These are phyloP conservation scores for Coemansia sp. DNA, from an alignment of 192 early-diverging fungal genomes.

Conservation along the genomic window DNA sequence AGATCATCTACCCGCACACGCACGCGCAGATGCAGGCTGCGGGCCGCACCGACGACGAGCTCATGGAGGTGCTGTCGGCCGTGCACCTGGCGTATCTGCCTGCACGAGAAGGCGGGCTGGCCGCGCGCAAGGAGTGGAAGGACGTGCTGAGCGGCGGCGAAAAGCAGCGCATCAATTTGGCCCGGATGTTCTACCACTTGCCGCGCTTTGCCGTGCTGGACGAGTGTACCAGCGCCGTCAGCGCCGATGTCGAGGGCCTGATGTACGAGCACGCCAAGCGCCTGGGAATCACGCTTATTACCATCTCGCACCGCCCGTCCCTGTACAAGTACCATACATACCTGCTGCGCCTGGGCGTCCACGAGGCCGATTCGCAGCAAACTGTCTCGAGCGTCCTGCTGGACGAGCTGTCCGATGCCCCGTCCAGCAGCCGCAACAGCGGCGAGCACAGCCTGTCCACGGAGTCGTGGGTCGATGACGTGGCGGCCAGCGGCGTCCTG, in stretches of 20 bases:
- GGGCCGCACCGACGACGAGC: constrained; percentile 77
- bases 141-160: constrained; percentile 94
- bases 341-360: constrained; percentile 76
- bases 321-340: constrained; percentile 96
- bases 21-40: constrained; percentile 75
- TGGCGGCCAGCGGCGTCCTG: constrained; percentile 37
- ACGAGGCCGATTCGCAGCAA: constrained; percentile 1
- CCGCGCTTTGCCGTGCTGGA: constrained; percentile 94
- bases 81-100: constrained; percentile 84
- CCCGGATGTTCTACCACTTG: constrained; percentile 92
- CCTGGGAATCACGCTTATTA: constrained; percentile 87
- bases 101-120: constrained; percentile 84
- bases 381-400: constrained; percentile 2
- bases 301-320: constrained; percentile 90
- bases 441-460: constrained; percentile 20
- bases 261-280: constrained; percentile 81
- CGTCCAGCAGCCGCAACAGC: constrained; percentile 6
- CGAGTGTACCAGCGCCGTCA: constrained; percentile 88
- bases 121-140: constrained; percentile 86
- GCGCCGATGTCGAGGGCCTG: constrained; percentile 89
- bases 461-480: constrained; percentile 45
- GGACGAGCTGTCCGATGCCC: not conserved
- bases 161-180: constrained; percentile 92
- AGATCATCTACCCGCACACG: constrained; percentile 97
- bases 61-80: constrained; percentile 75